Conservation (phyloP, 768 basidiomycete genomes). For the Rhodotorula babjevae region DNA sequence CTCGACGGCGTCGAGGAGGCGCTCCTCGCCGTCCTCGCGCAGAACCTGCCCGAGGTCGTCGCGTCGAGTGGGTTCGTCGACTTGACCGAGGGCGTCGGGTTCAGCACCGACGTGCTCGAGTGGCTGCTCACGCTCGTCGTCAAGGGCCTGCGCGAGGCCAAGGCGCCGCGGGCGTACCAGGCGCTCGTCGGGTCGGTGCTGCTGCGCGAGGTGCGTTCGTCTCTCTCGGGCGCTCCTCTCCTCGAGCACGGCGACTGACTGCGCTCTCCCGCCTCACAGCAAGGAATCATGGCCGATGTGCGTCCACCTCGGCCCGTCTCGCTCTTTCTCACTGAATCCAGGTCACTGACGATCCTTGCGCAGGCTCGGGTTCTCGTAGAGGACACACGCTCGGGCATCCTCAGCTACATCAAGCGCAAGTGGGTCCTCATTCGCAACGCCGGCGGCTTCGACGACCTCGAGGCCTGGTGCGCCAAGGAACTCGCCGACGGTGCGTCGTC, state of each 20-base stretch:
- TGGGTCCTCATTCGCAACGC: slow-evolving; percentile 71
- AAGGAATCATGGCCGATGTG: slow-evolving; percentile 41
- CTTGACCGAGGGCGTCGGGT: slow-evolving; percentile 68
- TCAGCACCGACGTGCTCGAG: slow-evolving; percentile 67
- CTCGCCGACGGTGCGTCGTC: slow-evolving; percentile 66
- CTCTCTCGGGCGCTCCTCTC: too few relatives aligned
- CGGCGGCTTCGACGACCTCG: slow-evolving; percentile 75
- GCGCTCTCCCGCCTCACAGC: slow-evolving; percentile 54
- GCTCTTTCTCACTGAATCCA: slow-evolving; percentile 51
- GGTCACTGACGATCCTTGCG: slow-evolving; percentile 54
- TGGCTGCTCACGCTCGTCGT: slow-evolving; percentile 61
- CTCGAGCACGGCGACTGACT: too few relatives aligned
- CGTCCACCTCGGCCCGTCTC: not conserved
- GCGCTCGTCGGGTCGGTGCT: slow-evolving; percentile 39
- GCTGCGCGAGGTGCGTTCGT: slow-evolving; percentile 53
- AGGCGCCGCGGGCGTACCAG: slow-evolving; percentile 67
- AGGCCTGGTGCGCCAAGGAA: slow-evolving; percentile 82
- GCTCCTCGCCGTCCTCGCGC: slow-evolving; percentile 61
- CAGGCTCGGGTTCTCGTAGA: slow-evolving; percentile 71
- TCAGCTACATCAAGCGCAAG: slow-evolving; percentile 69
- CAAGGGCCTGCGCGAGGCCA: slow-evolving; percentile 61
- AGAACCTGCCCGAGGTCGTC: slow-evolving; percentile 62
- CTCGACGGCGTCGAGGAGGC: slow-evolving; percentile 59
- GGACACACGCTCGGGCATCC: slow-evolving; percentile 59
- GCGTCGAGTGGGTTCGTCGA: slow-evolving; percentile 66